Conservation (phyloP, 129 eudicot genomes). For the Saussurea involucrata region DNA sequence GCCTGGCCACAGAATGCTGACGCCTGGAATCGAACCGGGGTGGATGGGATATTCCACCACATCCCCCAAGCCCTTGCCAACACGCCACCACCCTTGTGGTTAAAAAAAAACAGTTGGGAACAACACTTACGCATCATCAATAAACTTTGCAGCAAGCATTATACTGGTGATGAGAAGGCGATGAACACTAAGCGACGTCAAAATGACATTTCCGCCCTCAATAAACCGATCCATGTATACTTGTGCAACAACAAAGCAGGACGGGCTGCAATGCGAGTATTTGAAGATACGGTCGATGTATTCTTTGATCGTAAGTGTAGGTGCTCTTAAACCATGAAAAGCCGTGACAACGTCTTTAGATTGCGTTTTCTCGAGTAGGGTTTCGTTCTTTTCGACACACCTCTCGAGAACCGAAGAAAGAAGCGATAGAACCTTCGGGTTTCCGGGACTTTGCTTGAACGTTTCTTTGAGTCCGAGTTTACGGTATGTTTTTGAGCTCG, state of each 20-base stretch:
- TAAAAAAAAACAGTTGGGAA: no score
- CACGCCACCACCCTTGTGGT: no score
- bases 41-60: no score
- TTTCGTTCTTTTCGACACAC: conserved; percentile 44
- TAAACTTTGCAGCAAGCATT: conserved; percentile 68
- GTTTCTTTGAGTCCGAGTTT: conserved; percentile 43
- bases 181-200: conserved; percentile 73
- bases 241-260: conserved; percentile 74
- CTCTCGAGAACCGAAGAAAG: conserved; percentile 43
- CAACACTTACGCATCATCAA: conserved; percentile 76
- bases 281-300: conserved; percentile 69
- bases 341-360: conserved; percentile 35
- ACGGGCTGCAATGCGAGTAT: conserved; percentile 71
- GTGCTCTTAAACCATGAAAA: conserved; percentile 68
- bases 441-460: conserved; percentile 13
- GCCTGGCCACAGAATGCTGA: no score
- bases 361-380: conserved; percentile 33
- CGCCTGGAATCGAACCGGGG: no score
- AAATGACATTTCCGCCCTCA: conserved; percentile 31
- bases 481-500: conserved; percentile 22
- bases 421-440: conserved; percentile 39
- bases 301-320: conserved; percentile 50
- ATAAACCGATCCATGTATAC: conserved; percentile 72
- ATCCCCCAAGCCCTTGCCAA: no score
- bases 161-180: conserved; percentile 73